These are phyloP conservation scores for Elongisporangium senticosum DNA, from an alignment of 352 stramenopile genomes.

Conservation along the genomic window DNA sequence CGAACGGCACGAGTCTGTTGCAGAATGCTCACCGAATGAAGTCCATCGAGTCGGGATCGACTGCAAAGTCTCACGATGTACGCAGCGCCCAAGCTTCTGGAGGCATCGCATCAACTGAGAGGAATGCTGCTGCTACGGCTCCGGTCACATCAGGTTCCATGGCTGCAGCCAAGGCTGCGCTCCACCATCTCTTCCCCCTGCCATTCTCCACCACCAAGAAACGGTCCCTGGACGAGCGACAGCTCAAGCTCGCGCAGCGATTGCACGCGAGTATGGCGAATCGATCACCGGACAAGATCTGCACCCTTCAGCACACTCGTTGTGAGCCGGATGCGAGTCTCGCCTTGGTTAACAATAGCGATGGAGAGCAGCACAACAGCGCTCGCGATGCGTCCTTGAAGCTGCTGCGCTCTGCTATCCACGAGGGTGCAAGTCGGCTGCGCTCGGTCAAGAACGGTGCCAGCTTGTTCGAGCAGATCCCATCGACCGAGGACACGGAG, in stretches of 20 bases:
- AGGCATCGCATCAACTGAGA: background rate
- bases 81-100: conserved; percentile 1
- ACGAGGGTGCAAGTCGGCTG: conserved; percentile 41
- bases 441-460: conserved; percentile 42
- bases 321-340: background rate
- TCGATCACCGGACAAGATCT: conserved; percentile 43
- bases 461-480: conserved; percentile 32
- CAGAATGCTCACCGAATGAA: conserved; percentile 31
- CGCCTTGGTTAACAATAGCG: background rate
- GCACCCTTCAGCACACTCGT: conserved; percentile 11
- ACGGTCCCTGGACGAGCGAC: conserved; percentile 34
- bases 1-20: conserved; percentile 21
- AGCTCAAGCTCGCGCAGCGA: conserved; percentile 41
- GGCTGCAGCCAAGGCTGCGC: conserved; percentile 1
- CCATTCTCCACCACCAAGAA: conserved; percentile 26
- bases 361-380: conserved; percentile 6
- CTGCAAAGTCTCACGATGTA: conserved; percentile 14
- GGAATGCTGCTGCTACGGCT: background rate
- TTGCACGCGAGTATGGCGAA: conserved; percentile 41
- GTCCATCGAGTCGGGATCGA: conserved; percentile 10
- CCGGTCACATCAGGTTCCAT: conserved; percentile 3
- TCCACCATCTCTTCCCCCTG: conserved; percentile 31
- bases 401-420: conserved; percentile 44
- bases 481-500: conserved; percentile 20
- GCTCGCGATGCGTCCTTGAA: conserved; percentile 33